Conservation (phyloP, 2,329 filamentous ascomycete species). For the Knufia petricola region DNA sequence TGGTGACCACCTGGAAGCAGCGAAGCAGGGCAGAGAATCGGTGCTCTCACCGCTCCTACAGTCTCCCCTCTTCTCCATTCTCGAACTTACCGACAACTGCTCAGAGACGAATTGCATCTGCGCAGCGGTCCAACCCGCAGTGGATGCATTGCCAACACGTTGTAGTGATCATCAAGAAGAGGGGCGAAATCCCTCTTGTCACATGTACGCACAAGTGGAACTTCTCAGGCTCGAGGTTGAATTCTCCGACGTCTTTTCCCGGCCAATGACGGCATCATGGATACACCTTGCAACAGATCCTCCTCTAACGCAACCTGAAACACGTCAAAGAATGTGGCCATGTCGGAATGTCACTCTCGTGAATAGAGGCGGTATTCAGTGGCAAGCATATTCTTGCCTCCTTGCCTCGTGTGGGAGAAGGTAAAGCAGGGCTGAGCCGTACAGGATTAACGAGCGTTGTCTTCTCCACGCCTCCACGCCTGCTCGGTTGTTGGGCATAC, state of each 20-base stretch:
- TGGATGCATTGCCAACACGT: conserved; percentile 7
- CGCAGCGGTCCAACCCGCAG: conserved; percentile 8
- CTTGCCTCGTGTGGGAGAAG: neutral
- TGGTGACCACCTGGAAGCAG: neutral
- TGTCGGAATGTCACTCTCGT: neutral
- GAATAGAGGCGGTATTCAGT: neutral
- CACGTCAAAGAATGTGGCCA: neutral
- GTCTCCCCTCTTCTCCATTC: conserved; percentile 2
- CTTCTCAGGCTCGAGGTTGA: neutral
- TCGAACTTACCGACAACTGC: neutral
- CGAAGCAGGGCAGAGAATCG: conserved; percentile 8
- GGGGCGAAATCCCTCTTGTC: neutral
- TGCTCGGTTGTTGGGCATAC: conserved; percentile 3
- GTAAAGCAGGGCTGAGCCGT: neutral
- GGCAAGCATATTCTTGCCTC: neutral
- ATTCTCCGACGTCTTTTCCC: neutral
- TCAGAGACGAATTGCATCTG: conserved; percentile 8
- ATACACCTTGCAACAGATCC: neutral
- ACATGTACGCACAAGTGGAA: neutral
- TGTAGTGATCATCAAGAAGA: neutral
- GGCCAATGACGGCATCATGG: conserved; percentile 3
- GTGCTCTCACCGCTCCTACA: conserved; percentile 9
- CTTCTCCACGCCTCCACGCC: too few species aligned
- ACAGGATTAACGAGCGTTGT: too few species aligned
- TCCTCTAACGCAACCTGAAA: neutral